Percentiles rank a stretch among this genome's conserved stretches.
Conservation (phyloP, 768 basidiomycete species). For the Suillus variegatus region DNA sequence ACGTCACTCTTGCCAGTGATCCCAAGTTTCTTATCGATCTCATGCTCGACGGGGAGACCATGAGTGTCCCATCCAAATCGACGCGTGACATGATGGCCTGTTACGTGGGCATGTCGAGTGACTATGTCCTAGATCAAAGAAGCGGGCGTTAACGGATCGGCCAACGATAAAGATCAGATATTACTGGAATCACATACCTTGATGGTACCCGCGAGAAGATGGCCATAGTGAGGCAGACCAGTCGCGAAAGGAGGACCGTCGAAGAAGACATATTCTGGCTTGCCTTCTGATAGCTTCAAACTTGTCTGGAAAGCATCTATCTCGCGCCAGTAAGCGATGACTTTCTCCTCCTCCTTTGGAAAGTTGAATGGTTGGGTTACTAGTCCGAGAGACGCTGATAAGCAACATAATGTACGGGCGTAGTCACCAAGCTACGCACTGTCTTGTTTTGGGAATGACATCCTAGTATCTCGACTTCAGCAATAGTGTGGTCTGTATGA, state of each 20-base stretch:
- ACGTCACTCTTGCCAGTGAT: slow-evolving; percentile 95
- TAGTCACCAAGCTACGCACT: slow-evolving; percentile 45
- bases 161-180: slow-evolving; percentile 11
- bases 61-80: slow-evolving; percentile 99
- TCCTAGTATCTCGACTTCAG: slow-evolving; percentile 26
- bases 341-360: slow-evolving; percentile 86
- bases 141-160: not conserved
- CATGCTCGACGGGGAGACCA: slow-evolving; percentile 97
- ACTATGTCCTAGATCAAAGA: slow-evolving; percentile 81
- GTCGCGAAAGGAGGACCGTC: slow-evolving; percentile 98
- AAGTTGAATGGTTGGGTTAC: slow-evolving; percentile 82
- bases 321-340: slow-evolving; percentile 88
- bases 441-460: slow-evolving; percentile 74
- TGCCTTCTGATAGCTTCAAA: slow-evolving; percentile 87
- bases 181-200: slow-evolving; percentile 54
- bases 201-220: slow-evolving; percentile 90
- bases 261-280: slow-evolving; percentile 92
- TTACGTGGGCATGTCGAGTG: slow-evolving; percentile 92
- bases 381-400: slow-evolving; percentile 30
- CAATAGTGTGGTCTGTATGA: not conserved
- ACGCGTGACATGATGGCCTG: slow-evolving; percentile 88
- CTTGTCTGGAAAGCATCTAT: slow-evolving; percentile 98
- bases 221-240: slow-evolving; percentile 95
- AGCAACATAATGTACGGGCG: not conserved
- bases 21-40: slow-evolving; percentile 95